Evolutionary conservation across 2,329 filamentous ascomycete genomes (phyloP).

Genomic region (Xylaria multiplex): DNA sequence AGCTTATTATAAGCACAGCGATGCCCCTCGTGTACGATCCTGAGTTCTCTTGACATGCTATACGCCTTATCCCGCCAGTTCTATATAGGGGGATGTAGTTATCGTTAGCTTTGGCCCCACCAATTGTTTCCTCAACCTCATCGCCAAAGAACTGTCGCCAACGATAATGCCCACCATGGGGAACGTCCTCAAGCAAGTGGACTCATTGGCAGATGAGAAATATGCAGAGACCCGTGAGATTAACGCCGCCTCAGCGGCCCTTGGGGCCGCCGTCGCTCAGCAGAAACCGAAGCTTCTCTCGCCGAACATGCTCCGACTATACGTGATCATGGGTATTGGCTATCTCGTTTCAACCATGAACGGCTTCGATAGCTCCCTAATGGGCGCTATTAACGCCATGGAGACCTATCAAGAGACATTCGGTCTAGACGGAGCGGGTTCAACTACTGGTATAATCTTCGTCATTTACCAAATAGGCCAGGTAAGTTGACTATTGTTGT

Average conservation of each 20-base stretch:
- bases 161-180: constrained; percentile 35
- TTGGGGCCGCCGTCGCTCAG: constrained; percentile 50
- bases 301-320: constrained; percentile 51
- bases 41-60: constrained; percentile 6
- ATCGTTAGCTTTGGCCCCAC: neutral
- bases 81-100: neutral
- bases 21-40: constrained; percentile 17
- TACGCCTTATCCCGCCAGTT: neutral
- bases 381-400: constrained; percentile 64
- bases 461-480: constrained; percentile 62
- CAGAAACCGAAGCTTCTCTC: constrained; percentile 51
- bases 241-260: constrained; percentile 51
- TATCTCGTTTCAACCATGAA: constrained; percentile 63
- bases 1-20: constrained; percentile 24
- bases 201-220: constrained; percentile 43
- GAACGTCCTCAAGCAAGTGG: constrained; percentile 35
- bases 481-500: neutral
- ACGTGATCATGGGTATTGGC: constrained; percentile 53
- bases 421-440: constrained; percentile 57
- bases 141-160: neutral
- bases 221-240: constrained; percentile 47
- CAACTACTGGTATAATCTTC: constrained; percentile 58
- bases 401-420: constrained; percentile 61
- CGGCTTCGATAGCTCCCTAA: constrained; percentile 67
- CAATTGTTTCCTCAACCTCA: neutral